Conservation (phyloP, 805 yeast species). For the Candida odintsovae region DNA sequence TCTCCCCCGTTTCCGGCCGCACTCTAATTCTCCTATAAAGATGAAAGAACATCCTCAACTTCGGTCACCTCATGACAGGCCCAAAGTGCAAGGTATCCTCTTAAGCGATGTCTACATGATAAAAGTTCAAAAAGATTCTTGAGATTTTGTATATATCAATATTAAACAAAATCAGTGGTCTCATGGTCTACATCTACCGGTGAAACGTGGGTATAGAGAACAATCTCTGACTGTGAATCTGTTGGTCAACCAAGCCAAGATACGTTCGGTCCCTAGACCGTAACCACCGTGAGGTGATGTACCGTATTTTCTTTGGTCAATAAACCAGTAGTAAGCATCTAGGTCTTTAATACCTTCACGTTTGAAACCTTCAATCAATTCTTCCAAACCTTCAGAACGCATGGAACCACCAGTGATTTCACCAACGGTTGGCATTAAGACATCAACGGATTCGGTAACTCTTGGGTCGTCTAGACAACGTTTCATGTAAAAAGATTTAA, state of each 20-base stretch:
- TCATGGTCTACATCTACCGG: conserved; percentile 96
- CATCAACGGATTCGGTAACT: conserved; percentile 98
- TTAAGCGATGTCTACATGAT: no score
- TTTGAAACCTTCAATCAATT: conserved; percentile 82
- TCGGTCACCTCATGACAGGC: no score
- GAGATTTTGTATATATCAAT: not conserved
- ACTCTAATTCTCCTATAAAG: no score
- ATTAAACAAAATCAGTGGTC: no score
- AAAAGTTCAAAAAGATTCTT: not conserved
- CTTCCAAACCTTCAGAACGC: conserved; percentile 85
- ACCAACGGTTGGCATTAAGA: conserved; percentile 98
- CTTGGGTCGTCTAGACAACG: conserved; percentile 84
- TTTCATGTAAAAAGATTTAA: conserved; percentile 97
- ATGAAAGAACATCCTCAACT: no score
- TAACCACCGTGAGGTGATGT: conserved; percentile 99
- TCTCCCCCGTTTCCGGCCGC: no score
- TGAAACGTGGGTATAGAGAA: conserved; percentile 93
- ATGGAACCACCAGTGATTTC: conserved; percentile 98
- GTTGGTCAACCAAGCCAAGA: conserved; percentile 96
- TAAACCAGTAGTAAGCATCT: conserved; percentile 90
- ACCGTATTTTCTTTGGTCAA: conserved; percentile 94
- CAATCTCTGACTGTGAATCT: conserved; percentile 98
- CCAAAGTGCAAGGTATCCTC: no score
- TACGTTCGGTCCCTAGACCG: conserved; percentile 97
- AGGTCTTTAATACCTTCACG: conserved; percentile 80